These are phyloP conservation scores for Macadamia integrifolia DNA, from an alignment of 164 flowering plant species.

Conservation along the genomic window DNA sequence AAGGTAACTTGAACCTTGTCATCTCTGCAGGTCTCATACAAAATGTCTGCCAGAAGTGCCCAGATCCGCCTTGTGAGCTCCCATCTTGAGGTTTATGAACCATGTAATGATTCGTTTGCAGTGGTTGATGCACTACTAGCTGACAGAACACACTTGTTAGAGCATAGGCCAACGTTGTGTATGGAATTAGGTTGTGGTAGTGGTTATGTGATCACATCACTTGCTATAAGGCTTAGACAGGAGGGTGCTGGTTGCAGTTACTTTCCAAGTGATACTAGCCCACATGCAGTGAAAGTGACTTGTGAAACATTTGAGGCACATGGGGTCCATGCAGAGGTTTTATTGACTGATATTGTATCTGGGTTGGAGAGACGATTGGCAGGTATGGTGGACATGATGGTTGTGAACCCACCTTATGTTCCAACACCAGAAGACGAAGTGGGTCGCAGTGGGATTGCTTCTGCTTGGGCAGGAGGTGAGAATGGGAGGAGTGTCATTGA, in stretches of 20 bases:
- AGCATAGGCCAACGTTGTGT: slow-evolving; percentile 59
- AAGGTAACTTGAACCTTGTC: background rate
- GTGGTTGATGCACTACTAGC: slow-evolving; percentile 90
- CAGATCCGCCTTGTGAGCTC: slow-evolving; percentile 73
- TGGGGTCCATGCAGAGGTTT: slow-evolving; percentile 71
- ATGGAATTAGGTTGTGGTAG: slow-evolving; percentile 92
- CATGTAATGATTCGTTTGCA: slow-evolving; percentile 94
- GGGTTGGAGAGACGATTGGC: slow-evolving; percentile 55
- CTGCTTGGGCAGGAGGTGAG: slow-evolving; percentile 99
- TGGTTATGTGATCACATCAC: slow-evolving; percentile 86
- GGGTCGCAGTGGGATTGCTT: slow-evolving; percentile 60
- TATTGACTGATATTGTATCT: slow-evolving; percentile 54
- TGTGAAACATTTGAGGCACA: slow-evolving; percentile 67
- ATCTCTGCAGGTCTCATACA: slow-evolving; percentile 18
- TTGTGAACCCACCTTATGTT: slow-evolving; percentile 94
- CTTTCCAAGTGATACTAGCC: slow-evolving; percentile 84
- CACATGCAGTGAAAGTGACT: slow-evolving; percentile 60
- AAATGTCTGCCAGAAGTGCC: slow-evolving; percentile 47
- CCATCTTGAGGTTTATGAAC: slow-evolving; percentile 90
- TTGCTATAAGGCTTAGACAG: slow-evolving; percentile 66
- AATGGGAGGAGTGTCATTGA: slow-evolving; percentile 84
- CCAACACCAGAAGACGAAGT: slow-evolving; percentile 97
- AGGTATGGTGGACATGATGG: slow-evolving; percentile 70
- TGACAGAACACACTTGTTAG: slow-evolving; percentile 55
- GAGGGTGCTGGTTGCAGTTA: slow-evolving; percentile 37